Conservation (phyloP, 2,329 filamentous ascomycete species). For the Madurella fahalii region DNA sequence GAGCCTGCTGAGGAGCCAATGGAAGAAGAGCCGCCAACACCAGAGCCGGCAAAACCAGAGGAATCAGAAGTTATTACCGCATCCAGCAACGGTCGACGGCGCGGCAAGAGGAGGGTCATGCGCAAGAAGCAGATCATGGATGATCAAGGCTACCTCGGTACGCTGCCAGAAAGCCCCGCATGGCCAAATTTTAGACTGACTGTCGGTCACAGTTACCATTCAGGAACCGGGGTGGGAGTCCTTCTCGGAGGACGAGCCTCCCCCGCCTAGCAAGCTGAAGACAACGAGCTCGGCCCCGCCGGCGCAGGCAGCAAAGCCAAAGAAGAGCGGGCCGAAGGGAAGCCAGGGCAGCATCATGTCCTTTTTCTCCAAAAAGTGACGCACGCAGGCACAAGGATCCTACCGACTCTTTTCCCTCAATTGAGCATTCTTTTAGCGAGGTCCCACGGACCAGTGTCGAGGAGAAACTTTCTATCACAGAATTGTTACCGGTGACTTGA, state of each 20-base stretch:
- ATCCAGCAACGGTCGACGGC: conserved; percentile 56
- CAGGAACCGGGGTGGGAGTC: conserved; percentile 86
- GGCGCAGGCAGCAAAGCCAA: conserved; percentile 44
- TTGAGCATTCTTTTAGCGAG: neutral
- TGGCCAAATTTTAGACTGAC: neutral
- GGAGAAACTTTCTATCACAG: too few relatives aligned
- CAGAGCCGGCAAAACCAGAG: conserved; percentile 41
- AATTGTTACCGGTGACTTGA: too few relatives aligned
- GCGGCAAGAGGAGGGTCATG: conserved; percentile 75
- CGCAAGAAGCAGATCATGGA: conserved; percentile 85
- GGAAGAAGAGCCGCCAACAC: conserved; percentile 32
- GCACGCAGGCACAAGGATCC: neutral
- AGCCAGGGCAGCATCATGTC: conserved; percentile 83
- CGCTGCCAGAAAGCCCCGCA: conserved; percentile 29
- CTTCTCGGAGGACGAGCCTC: conserved; percentile 83
- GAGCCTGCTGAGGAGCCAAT: conserved; percentile 32
- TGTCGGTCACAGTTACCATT: conserved; percentile 62
- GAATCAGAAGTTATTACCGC: conserved; percentile 48
- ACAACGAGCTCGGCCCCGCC: conserved; percentile 38
- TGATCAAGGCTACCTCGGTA: conserved; percentile 85
- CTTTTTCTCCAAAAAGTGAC: conserved; percentile 79
- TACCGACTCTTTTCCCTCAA: neutral
- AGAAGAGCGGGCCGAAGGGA: conserved; percentile 54
- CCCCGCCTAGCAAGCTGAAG: conserved; percentile 50
- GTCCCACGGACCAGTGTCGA: neutral